Percentiles rank a stretch among this genome's conserved stretches.
phyloP scores from a whole-genome alignment of 1,284 basidiomycete species.

The Malassezia psittaci region DNA sequence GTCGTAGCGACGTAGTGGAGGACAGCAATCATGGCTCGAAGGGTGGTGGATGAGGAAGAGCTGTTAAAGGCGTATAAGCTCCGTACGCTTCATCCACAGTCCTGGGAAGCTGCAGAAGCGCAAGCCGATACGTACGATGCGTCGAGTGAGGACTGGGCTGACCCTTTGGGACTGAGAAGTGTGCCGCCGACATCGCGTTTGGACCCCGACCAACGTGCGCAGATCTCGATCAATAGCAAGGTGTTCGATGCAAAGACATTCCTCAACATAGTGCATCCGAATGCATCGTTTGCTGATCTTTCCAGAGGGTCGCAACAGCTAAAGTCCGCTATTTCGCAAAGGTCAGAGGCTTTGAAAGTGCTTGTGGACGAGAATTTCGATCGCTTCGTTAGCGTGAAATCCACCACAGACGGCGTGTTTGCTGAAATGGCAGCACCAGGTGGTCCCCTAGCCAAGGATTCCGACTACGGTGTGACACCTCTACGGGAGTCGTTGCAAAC shows the following conservation, averaged over 20 bases:
- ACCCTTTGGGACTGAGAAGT: conserved; percentile 47
- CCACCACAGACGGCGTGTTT: conserved; percentile 83
- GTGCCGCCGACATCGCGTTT: conserved; percentile 50
- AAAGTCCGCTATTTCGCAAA: conserved; percentile 34
- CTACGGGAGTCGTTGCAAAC: conserved; percentile 56
- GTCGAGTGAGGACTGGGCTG: conserved; percentile 23
- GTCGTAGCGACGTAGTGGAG: too few species aligned
- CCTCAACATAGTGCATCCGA: conserved; percentile 81
- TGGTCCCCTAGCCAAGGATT: conserved; percentile 64
- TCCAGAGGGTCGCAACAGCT: conserved; percentile 51
- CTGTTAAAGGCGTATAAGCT: conserved; percentile 49
- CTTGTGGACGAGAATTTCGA: conserved; percentile 98
- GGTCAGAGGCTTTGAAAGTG: conserved; percentile 83
- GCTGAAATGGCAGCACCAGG: conserved; percentile 65
- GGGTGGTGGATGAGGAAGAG: conserved; percentile 32
- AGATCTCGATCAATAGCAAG: conserved; percentile 59
- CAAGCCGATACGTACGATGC: conserved; percentile 6
- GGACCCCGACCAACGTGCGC: conserved; percentile 23
- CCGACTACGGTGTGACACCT: conserved; percentile 73
- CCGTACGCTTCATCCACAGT: conserved; percentile 44
- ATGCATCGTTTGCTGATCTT: conserved; percentile 83
- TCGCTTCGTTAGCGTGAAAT: conserved; percentile 92
- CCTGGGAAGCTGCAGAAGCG: conserved; percentile 35
- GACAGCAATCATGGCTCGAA: too few species aligned
- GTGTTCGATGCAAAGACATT: conserved; percentile 92